Base-by-base conservation (phyloP, 805 yeast genomes). In the Barnettozyma siamensis region DNA sequence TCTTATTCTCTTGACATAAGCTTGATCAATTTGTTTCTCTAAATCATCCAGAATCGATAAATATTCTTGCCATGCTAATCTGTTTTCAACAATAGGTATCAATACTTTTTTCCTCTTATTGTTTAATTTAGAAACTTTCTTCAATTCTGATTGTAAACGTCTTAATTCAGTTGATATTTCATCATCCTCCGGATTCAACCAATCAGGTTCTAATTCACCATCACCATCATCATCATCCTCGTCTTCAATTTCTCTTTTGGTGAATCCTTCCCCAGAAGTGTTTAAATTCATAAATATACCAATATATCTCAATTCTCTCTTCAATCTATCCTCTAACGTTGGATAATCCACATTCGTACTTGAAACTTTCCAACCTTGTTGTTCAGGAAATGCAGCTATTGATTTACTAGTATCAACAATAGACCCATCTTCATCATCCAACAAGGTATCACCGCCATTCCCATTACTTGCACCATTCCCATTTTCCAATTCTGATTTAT, bases 11-110 rank as follows among this genome's bases (percentile, higher is more conserved):
- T 88, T 84, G 48, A 84, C 66, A 58, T 89, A 93, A 17, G 95
- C 89, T 60, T 87, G 97, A 59, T 93, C 99, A 29, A 93, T 89
- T 63, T 93, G 99, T 60, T 91, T 93, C 60, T 93, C 97, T 50
- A 93, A 69, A 58, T 93, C 98, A 43, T 93, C 98, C 44, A 88
- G 63, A 40, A 93, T 89, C 11, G 91, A 83, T 44, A 81, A 70
- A 60, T 87, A 93, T 60, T 93, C 99, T 59, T 91, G 96, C 79
- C 89, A 93, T 21, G 97, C 96, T 53, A 93, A 70, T 52, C 86
- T 95, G 49, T 85, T 93, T 51, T 88, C 91, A 13, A 93, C 73
- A 1, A 82, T 53, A 1, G 95, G 94, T 20, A 80, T 64, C 29
- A 93, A 57, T 31, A 69, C 65, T 44, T 75, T 70, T 60, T 86